Conservation (phyloP, 2,329 filamentous ascomycete species). For the Verticillium longisporum region DNA sequence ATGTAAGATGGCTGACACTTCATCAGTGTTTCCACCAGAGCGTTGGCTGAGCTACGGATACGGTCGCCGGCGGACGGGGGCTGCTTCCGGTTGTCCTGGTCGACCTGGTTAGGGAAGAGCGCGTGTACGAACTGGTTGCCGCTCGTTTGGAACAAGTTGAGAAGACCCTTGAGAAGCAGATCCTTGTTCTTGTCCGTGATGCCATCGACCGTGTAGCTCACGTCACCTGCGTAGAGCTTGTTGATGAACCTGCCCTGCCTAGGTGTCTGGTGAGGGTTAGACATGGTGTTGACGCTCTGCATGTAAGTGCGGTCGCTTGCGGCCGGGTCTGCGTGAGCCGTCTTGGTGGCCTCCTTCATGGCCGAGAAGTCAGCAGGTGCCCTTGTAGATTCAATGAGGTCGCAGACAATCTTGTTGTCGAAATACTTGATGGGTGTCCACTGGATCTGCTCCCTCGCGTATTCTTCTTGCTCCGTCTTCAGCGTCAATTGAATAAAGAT, state of each 20-base stretch:
- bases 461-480: slow-evolving; percentile 96
- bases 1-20: slow-evolving; percentile 97
- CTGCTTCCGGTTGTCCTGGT: slow-evolving; percentile 90
- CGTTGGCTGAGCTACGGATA: slow-evolving; percentile 91
- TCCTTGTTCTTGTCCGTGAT: slow-evolving; percentile 99
- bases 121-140: slow-evolving; percentile 80
- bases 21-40: slow-evolving; percentile 91
- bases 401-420: slow-evolving; percentile 98
- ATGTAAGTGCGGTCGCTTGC: slow-evolving; percentile 96
- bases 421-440: slow-evolving; percentile 99
- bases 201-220: slow-evolving; percentile 86
- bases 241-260: slow-evolving; percentile 95
- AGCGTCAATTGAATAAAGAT: slow-evolving; percentile 98
- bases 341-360: slow-evolving; percentile 95
- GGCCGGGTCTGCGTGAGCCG: slow-evolving; percentile 87
- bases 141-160: slow-evolving; percentile 79
- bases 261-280: slow-evolving; percentile 84
- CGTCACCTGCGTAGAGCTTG: slow-evolving; percentile 98
- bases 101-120: slow-evolving; percentile 86
- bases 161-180: slow-evolving; percentile 85
- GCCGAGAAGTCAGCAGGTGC: slow-evolving; percentile 92
- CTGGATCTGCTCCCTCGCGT: slow-evolving; percentile 89
- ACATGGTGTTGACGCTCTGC: slow-evolving; percentile 83
- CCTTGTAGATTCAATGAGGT: slow-evolving; percentile 85
- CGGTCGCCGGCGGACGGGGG: slow-evolving; percentile 94